phyloP scores from a whole-genome alignment of 2,329 filamentous ascomycete species.

The Paraphaeosphaeria minitans region DNA sequence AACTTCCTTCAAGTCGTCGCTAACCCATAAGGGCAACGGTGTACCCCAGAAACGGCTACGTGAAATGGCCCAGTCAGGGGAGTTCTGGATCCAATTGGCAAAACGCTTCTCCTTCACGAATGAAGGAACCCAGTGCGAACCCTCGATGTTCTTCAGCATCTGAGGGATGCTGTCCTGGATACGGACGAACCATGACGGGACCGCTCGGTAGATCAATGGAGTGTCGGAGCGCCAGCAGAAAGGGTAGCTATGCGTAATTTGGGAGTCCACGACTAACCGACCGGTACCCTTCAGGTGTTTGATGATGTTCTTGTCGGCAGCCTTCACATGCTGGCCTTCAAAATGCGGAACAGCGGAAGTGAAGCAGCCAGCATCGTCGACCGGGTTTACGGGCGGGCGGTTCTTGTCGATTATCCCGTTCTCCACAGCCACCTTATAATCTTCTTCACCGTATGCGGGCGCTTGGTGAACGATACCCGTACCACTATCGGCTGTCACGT shows the following conservation, averaged over 20 bases:
- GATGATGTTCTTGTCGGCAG: constrained; percentile 90
- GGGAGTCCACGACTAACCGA: constrained; percentile 80
- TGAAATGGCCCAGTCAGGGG: constrained; percentile 94
- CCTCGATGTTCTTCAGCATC: constrained; percentile 89
- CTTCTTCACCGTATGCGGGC: constrained; percentile 92
- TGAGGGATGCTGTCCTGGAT: constrained; percentile 81
- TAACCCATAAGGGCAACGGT: constrained; percentile 89
- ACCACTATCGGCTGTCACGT: constrained; percentile 89
- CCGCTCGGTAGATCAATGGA: constrained; percentile 87
- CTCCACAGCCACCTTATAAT: constrained; percentile 83
- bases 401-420: constrained; percentile 77
- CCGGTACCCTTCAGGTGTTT: constrained; percentile 80
- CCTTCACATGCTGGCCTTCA: constrained; percentile 85
- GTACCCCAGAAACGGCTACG: constrained; percentile 96
- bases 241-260: constrained; percentile 88
- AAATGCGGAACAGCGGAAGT: constrained; percentile 79
- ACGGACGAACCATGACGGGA: constrained; percentile 94
- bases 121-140: constrained; percentile 87
- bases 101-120: constrained; percentile 93
- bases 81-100: constrained; percentile 87
- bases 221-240: constrained; percentile 97
- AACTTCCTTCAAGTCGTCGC: constrained; percentile 83
- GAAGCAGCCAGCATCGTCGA: constrained; percentile 84
- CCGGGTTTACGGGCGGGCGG: constrained; percentile 83
- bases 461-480: constrained; percentile 93